phyloP scores from a whole-genome alignment of 257 asterid genomes.

The Capsicum pubescens region DNA sequence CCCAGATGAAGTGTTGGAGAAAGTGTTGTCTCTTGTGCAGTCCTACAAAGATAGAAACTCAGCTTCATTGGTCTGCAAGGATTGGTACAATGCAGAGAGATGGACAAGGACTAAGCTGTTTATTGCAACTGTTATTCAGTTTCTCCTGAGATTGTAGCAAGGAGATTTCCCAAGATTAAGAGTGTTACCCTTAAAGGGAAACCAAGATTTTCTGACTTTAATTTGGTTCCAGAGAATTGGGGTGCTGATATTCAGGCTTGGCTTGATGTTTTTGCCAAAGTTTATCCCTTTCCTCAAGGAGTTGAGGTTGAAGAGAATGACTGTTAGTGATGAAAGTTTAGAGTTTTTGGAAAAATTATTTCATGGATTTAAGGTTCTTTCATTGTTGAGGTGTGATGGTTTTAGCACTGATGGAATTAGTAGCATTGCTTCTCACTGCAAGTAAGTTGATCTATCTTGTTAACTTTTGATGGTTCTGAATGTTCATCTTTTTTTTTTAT shows the following conservation, averaged over 20 bases:
- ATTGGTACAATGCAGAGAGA: slow-evolving; percentile 85
- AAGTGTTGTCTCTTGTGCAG: slow-evolving; percentile 63
- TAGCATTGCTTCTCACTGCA: slow-evolving; percentile 74
- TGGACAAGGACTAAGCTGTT: slow-evolving; percentile 79
- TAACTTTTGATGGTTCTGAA: background rate
- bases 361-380: slow-evolving; percentile 67
- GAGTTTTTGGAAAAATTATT: slow-evolving; percentile 76
- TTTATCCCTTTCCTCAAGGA: slow-evolving; percentile 77
- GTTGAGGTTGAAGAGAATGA: slow-evolving; percentile 83
- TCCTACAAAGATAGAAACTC: slow-evolving; percentile 71
- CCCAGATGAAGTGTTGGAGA: slow-evolving; percentile 84
- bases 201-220: slow-evolving; percentile 85
- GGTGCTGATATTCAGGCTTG: slow-evolving; percentile 78
- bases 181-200: slow-evolving; percentile 72
- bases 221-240: slow-evolving; percentile 75
- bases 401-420: slow-evolving; percentile 73
- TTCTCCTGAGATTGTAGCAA: slow-evolving; percentile 74
- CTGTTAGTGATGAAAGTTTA: slow-evolving; percentile 73
- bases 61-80: slow-evolving; percentile 73
- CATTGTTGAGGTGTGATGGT: slow-evolving; percentile 84
- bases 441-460: slow-evolving; percentile 44
- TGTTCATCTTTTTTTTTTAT: background rate
- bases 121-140: slow-evolving; percentile 82
- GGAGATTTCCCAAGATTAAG: slow-evolving; percentile 71
- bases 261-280: slow-evolving; percentile 70